Percentiles rank a stretch among this genome's conserved stretches.
Conservation (phyloP, 805 yeast species). For the Metschnikowia henanensis region DNA sequence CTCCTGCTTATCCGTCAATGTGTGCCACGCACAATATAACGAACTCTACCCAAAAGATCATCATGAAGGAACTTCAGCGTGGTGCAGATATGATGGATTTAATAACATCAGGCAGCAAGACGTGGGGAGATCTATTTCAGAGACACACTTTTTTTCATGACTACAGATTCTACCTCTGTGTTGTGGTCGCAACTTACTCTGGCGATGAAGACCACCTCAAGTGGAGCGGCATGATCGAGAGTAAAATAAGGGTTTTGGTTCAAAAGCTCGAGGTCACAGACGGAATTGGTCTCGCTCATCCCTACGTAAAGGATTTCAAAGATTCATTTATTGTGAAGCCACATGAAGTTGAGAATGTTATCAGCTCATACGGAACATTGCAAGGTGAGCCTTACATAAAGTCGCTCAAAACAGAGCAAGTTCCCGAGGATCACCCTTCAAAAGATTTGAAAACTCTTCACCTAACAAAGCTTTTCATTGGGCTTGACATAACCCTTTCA, state of each 20-base stretch:
- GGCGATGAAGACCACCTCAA: conserved; percentile 79
- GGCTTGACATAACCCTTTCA: conserved; percentile 55
- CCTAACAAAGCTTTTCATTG: conserved; percentile 78
- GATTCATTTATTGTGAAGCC: conserved; percentile 38
- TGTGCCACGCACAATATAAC: conserved; percentile 98
- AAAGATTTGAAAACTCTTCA: conserved; percentile 37
- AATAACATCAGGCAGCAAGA: conserved; percentile 58
- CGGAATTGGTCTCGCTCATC: conserved; percentile 85
- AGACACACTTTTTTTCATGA: conserved; percentile 80
- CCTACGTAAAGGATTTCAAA: conserved; percentile 78
- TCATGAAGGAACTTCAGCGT: conserved; percentile 74
- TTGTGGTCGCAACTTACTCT: conserved; percentile 75
- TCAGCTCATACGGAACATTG: conserved; percentile 62
- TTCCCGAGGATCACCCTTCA: background rate
- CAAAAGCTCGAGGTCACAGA: conserved; percentile 76
- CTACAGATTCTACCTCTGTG: conserved; percentile 84
- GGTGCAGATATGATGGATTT: conserved; percentile 73
- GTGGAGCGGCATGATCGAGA: conserved; percentile 94
- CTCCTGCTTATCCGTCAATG: conserved; percentile 99
- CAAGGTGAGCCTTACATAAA: conserved; percentile 42
- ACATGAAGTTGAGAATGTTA: conserved; percentile 56
- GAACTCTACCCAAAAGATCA: conserved; percentile 80
- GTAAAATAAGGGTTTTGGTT: conserved; percentile 78
- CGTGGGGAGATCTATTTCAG: conserved; percentile 74
- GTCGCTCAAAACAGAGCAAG: background rate